Base-by-base conservation (phyloP, 345 rosid species). In the Linum trigynum region DNA sequence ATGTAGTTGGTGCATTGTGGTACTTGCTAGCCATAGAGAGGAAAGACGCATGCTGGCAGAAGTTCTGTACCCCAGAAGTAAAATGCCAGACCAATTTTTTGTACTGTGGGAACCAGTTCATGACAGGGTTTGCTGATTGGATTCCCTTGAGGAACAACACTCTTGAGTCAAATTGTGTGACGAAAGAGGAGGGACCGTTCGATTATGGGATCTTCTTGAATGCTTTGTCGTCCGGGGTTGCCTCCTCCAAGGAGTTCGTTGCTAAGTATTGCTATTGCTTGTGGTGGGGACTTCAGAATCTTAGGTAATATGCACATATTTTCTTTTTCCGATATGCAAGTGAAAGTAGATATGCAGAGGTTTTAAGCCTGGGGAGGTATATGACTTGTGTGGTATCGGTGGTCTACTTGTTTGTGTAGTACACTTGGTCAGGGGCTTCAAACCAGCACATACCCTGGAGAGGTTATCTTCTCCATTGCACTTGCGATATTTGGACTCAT, bases 231-330 rank as follows among this genome's bases (percentile, higher is more conserved):
- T 90, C 96, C 57, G 85, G 78, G 5, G 73, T 90, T 70, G 88
- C 86, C 66, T 80, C 95, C n/a, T 86, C 96, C 35, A 75, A 71
- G 69, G 80, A 85, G n/a, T 92, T 92, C 75, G 65, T 90, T 42
- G 69, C 97, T 0, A 94, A 92, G 57, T 94, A 80, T 72, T 86
- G 84, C 72, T 94, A 82, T 67, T 94, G 96, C 75, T 81, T 90
- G 64, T 94, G 99, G 99, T 94, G 97, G 99, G 99, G 99, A 16
- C 87, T 94, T 59, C 97, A 90, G 80, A 94, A 94, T 78, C 80
- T 94, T 71, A 92, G 99, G 99, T 92, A 67, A 23, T 23, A 23
- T 23, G 32, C 32, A 23, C 32, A 23, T 23, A 23, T 23, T 23
- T 23, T 23, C 32, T 23, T 23, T 23, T 23, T 23, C 32, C 32